Evolutionary conservation across 139 green algal species (phyloP).

Genomic region (Chlamydomonas eustigma): DNA sequence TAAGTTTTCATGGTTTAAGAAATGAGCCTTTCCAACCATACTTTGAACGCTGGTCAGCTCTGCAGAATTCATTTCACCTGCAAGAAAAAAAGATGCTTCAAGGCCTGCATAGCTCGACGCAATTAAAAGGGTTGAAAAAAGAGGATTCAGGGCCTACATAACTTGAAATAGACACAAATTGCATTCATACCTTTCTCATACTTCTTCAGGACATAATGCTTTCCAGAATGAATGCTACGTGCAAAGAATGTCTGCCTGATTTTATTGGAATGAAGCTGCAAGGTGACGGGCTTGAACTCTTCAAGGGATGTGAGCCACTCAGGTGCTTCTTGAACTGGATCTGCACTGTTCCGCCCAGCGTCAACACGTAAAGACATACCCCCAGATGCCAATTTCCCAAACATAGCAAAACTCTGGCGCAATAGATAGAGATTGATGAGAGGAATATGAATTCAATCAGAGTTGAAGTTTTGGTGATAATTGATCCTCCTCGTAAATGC

Average conservation of each 20-base stretch:
- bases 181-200: background rate
- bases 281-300: background rate
- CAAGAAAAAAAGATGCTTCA: background rate
- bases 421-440: too few relatives aligned
- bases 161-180: background rate
- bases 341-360: background rate
- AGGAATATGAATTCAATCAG: too few relatives aligned
- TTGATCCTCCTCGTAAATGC: too few relatives aligned
- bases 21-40: background rate
- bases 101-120: background rate
- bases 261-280: background rate
- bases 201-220: constrained; percentile 5
- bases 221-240: background rate
- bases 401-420: too few relatives aligned
- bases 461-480: too few relatives aligned
- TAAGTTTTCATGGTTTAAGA: background rate
- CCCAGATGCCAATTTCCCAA: too few relatives aligned
- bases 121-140: background rate
- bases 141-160: background rate
- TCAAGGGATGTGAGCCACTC: background rate
- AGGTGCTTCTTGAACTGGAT: background rate
- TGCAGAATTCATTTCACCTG: background rate
- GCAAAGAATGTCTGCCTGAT: background rate
- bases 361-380: too few relatives aligned
- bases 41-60: background rate